Conservation (phyloP, 2,329 filamentous ascomycete species). For the Cercospora sp. region DNA sequence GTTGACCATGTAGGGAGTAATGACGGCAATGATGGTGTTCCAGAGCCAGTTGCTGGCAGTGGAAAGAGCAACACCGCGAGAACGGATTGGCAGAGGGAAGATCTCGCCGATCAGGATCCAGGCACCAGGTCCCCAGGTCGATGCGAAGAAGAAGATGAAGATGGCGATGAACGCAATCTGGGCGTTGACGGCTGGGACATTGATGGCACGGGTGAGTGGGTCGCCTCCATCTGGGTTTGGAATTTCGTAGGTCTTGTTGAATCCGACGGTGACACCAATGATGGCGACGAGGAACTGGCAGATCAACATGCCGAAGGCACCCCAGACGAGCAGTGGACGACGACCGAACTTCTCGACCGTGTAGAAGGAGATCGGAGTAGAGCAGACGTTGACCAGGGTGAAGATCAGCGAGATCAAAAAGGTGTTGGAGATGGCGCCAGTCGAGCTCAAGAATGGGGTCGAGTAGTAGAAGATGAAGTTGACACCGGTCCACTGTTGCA, state of each 20-base stretch:
- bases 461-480: conserved; percentile 84
- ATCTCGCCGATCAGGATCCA: conserved; percentile 82
- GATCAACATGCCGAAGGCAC: conserved; percentile 78
- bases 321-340: conserved; percentile 74
- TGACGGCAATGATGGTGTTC: conserved; percentile 45
- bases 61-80: conserved; percentile 81
- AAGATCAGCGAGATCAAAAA: conserved; percentile 86
- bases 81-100: conserved; percentile 85
- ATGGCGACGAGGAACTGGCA: conserved; percentile 88
- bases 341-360: conserved; percentile 80
- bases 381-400: conserved; percentile 82
- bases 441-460: conserved; percentile 78
- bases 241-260: conserved; percentile 34
- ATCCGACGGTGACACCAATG: conserved; percentile 49
- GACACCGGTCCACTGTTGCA: conserved; percentile 71
- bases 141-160: conserved; percentile 91
- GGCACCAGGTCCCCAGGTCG: conserved; percentile 78
- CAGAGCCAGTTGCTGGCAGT: conserved; percentile 91
- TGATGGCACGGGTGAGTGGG: conserved; percentile 50
- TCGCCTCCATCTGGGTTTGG: conserved; percentile 35
- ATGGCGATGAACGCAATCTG: conserved; percentile 88
- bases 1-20: conserved; percentile 64
- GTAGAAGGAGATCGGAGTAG: conserved; percentile 85
- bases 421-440: conserved; percentile 71
- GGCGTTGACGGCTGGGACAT: conserved; percentile 52